phyloP scores from a whole-genome alignment of 768 basidiomycete genomes.

The Flagelloscypha sp. region DNA sequence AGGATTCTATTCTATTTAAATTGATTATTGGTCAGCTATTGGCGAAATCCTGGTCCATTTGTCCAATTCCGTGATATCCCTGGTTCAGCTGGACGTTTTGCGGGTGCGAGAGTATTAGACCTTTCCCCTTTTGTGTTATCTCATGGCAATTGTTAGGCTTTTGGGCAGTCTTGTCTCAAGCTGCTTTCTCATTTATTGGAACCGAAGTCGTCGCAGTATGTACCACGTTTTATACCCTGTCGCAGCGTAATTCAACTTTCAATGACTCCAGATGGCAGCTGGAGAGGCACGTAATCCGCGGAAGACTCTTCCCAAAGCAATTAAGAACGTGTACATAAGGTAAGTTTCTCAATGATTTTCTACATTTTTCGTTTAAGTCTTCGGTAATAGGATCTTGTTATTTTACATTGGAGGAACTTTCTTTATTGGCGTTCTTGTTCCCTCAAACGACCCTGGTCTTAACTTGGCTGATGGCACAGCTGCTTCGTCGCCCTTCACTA shows the following conservation, averaged over 20 bases:
- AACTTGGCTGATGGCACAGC: constrained; percentile 29
- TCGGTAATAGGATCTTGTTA: constrained; percentile 37
- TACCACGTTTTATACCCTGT: constrained; percentile 3
- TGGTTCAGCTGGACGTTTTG: constrained; percentile 44
- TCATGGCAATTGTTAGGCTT: constrained; percentile 19
- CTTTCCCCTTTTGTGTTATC: neutral
- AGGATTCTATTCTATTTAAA: constrained; percentile 11
- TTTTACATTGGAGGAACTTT: constrained; percentile 36
- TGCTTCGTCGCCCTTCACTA: constrained; percentile 47
- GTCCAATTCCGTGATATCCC: constrained; percentile 28
- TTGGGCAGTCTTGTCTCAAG: constrained; percentile 49
- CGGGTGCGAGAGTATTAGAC: constrained; percentile 15
- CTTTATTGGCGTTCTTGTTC: constrained; percentile 41
- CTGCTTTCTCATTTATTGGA: constrained; percentile 53
- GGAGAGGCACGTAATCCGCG: constrained; percentile 45
- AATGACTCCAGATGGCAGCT: constrained; percentile 26
- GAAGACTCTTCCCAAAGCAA: constrained; percentile 29
- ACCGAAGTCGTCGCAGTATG: constrained; percentile 43
- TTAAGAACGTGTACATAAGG: constrained; percentile 36
- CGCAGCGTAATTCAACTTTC: constrained; percentile 1
- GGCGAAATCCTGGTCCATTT: constrained; percentile 52
- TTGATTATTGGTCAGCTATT: constrained; percentile 20
- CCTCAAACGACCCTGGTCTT: constrained; percentile 36
- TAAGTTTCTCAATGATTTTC: no score
- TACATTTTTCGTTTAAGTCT: no score